Base-by-base conservation (phyloP, 148 eudicot genomes). In the Talinum fruticosum region DNA sequence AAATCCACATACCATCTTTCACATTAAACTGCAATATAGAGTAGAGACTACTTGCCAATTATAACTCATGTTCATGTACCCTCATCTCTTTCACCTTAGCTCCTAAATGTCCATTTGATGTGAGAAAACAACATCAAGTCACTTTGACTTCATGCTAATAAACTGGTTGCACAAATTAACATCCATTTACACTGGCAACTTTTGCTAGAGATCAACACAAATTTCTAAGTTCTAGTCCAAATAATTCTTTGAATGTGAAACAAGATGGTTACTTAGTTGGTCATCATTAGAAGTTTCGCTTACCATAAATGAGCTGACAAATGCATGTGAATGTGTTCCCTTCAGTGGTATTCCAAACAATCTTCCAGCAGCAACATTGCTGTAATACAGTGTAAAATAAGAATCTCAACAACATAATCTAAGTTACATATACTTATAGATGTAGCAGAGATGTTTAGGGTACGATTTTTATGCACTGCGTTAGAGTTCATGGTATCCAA, bases 241-340 rank as follows among this genome's bases (percentile, higher is more conserved):
- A 28, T 8, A 62, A 28, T 62, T n/a, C 16, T 26, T n/a, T 3
- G 14, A 6, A 62, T 62, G 28, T 10, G 33, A 24, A 8, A 28
- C 32, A 10, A 8, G 34, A 15, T 29, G 53, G 4, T 24, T n/a
- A n/a, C n/a, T n/a, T n/a, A n/a, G 79, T 45, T 30, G 30, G 29
- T 2, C 54, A 33, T 2, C 19, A 62, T 28, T n/a, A 62, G 36
- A 67, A 73, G 45, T 10, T 62, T 38, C 28, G 7, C 72, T 76
- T 59, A 90, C 97, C 97, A 88, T 89, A 74, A 87, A 96, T 76
- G 99, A 96, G 92, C 97, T 96, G 72, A 96, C 97, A 91, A 91
- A 96, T 71, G 99, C 99, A 87, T 96, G 99, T 71, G 99, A 96
- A 85, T 96, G 99, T 47, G 99, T 95, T 84, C 99, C 99, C 75